Conservation (phyloP, 2,329 filamentous ascomycete species). For the Colletotrichum tropicale region DNA sequence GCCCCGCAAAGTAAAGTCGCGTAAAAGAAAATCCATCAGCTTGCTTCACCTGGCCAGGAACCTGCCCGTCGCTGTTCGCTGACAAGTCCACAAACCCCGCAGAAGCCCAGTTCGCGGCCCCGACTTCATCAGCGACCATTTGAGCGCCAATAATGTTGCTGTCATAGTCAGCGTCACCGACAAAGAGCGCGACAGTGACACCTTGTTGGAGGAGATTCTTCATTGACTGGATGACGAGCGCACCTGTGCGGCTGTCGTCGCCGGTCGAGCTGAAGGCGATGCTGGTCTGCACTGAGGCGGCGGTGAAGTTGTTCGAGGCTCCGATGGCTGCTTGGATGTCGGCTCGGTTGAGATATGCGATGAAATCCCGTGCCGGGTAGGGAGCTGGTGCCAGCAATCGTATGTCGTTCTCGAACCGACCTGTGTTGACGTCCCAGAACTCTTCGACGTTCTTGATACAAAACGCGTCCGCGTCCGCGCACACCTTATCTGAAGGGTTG, state of each 20-base stretch:
- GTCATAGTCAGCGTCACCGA: slow-evolving; percentile 8
- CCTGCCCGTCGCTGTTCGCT: not conserved
- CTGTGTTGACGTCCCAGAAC: not conserved
- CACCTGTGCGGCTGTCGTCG: slow-evolving; percentile 4
- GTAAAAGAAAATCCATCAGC: not conserved
- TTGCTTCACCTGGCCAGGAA: slow-evolving; percentile 6
- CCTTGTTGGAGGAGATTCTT: not conserved
- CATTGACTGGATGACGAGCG: not conserved
- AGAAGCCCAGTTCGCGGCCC: not conserved
- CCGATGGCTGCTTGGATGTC: not conserved
- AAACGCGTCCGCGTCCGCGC: not conserved
- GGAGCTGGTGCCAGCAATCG: not conserved
- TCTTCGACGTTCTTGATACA: not conserved
- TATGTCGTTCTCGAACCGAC: not conserved
- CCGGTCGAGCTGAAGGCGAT: not conserved
- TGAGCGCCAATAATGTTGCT: slow-evolving; percentile 4
- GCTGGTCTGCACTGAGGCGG: not conserved
- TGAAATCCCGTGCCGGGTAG: not conserved
- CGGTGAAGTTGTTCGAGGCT: not conserved
- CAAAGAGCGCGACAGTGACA: slow-evolving; percentile 2
- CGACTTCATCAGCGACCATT: not conserved
- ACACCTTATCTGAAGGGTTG: not conserved
- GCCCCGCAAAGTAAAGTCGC: slow-evolving; percentile 1
- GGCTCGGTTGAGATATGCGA: slow-evolving; percentile 7
- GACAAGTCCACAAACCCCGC: slow-evolving; percentile 4